Conservation (phyloP, 2,329 filamentous ascomycete species). For the Penicillium nordicum region DNA sequence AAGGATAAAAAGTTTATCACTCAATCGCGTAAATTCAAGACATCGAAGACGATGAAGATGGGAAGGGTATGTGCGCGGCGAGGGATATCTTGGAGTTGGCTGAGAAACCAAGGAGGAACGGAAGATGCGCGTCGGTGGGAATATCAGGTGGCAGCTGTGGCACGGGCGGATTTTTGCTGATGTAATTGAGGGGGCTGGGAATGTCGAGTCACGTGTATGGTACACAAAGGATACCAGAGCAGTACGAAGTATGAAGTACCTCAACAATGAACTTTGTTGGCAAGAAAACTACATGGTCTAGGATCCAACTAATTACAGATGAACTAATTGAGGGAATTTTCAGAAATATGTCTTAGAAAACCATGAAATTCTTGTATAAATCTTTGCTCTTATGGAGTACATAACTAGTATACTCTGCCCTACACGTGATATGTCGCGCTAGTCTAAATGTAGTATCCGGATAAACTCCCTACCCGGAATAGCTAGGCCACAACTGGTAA, state of each 20-base stretch:
- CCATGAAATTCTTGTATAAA: not conserved
- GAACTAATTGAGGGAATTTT: no score
- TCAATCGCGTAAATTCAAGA: constrained; percentile 11
- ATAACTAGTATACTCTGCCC: not conserved
- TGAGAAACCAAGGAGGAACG: constrained; percentile 21
- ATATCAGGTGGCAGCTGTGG: constrained; percentile 16
- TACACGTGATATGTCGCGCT: constrained; percentile 24
- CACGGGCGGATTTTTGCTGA: constrained; percentile 15
- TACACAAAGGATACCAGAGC: not conserved
- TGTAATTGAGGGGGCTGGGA: constrained; percentile 29
- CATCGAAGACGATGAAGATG: constrained; percentile 11
- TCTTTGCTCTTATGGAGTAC: not conserved
- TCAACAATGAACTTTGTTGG: not conserved
- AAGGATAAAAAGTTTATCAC: constrained; percentile 1
- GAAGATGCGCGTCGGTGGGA: constrained; percentile 25
- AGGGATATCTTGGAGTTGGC: constrained; percentile 20
- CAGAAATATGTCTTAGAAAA: fast-evolving
- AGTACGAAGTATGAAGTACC: not conserved
- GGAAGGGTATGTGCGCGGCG: constrained; percentile 11
- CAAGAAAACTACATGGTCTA: no score
- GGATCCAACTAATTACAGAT: no score
- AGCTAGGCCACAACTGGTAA: constrained; percentile 24
- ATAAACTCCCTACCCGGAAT: constrained; percentile 12
- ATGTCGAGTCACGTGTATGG: constrained; percentile 25
- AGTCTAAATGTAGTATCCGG: constrained; percentile 17